Percentiles rank a stretch among this genome's conserved stretches.
phyloP scores from a whole-genome alignment of 1,284 basidiomycete genomes.

The Laetiporus sulphureus region DNA sequence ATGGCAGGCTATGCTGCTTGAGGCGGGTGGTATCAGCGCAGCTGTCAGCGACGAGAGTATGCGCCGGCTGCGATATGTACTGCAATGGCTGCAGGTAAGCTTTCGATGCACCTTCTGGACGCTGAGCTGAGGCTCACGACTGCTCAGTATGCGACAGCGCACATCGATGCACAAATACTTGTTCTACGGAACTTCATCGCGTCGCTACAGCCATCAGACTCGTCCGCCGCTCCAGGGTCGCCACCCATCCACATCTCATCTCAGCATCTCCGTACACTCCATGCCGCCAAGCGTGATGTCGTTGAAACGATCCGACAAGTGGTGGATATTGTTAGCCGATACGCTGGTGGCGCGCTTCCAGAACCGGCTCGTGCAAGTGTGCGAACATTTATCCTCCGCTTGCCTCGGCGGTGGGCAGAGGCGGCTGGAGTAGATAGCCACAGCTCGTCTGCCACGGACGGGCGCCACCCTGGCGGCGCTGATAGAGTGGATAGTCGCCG shows the following conservation, averaged over 20 bases:
- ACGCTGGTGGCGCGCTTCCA: constrained; percentile 79
- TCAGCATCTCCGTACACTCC: constrained; percentile 59
- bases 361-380: constrained; percentile 78
- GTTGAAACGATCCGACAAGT: constrained; percentile 84
- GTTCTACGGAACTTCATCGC: constrained; percentile 78
- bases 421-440: constrained; percentile 17
- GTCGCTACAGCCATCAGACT: constrained; percentile 46
- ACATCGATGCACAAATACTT: constrained; percentile 84
- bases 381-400: constrained; percentile 71
- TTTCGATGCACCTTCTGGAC: neutral
- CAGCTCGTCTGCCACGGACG: constrained; percentile 2
- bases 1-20: constrained; percentile 80
- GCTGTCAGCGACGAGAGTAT: constrained; percentile 89
- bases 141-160: constrained; percentile 74
- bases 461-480: constrained; percentile 4
- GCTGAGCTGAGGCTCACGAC: constrained; percentile 2
- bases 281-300: constrained; percentile 73
- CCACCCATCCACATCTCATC: constrained; percentile 36
- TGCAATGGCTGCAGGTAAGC: constrained; percentile 81
- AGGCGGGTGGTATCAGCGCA: constrained; percentile 85
- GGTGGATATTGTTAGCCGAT: constrained; percentile 82
- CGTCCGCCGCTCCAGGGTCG: constrained; percentile 29
- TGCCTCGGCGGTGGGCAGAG: constrained; percentile 76
- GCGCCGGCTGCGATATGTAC: constrained; percentile 79
- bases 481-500: constrained; percentile 11